Base-by-base conservation (phyloP, 345 rosid species). In the Reutealis trisperma region DNA sequence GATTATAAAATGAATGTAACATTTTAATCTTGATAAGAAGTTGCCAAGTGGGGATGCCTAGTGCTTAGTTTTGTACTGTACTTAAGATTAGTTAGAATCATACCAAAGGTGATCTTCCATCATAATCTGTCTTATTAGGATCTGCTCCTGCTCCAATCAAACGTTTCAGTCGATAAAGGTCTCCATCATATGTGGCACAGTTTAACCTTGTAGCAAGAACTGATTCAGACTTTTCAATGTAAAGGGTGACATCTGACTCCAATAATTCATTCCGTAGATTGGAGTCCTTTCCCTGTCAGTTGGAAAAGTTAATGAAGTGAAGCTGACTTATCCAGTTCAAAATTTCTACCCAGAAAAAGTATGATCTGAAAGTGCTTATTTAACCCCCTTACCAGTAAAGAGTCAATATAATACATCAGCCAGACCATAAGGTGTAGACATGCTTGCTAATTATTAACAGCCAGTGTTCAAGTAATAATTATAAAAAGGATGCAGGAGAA, bases 101-200 rank as follows among this genome's bases (percentile, higher is more conserved):
- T 90, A 94, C 98, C 96, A 94, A 77, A 41, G 98, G 94, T 2
- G 96, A 88, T 87, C 97, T 87, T 74, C 97, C 92, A 58, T 85
- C 87, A 75, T 94, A 92, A 84, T 94, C 98, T 13, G 90, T 81
- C 74, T 82, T 85, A 14, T 84, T 81, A 1, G 97, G 94, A 83
- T 92, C 84, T 14, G 87, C 93, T 47, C 98, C 97, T 18, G 89
- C 90, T 77, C 85, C 82, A 41, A 94, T 79, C 78, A 94, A 67
- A 32, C 81, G 85, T 86, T 86, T 91, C 71, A 92, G 80, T 75
- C 80, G 92, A 47, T 83, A 84, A 76, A 92, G 77, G 74, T 94
- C 97, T 77, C 96, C 96, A 52, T 94, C 85, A 72, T 74, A 77
- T 68, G 89, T 88, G 14, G 90, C 91, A 30, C 91, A 87, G 70